A percentile compares a stretch with the other conserved stretches of the same genome.
Conservation (phyloP, 169 alveolate species). For the Cryptosporidium canis region DNA sequence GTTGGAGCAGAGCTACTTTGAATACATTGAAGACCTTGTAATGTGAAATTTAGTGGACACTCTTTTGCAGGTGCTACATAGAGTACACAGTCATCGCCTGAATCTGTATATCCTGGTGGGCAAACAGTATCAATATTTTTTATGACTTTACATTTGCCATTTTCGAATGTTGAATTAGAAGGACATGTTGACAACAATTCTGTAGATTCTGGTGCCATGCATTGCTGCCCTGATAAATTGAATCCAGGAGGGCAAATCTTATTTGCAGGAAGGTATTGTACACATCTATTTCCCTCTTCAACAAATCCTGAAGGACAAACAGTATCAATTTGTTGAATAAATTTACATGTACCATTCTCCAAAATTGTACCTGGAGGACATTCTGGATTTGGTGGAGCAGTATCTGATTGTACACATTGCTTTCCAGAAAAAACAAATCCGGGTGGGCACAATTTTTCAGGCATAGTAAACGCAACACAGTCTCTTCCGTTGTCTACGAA, state of each 20-base stretch:
- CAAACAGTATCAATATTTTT: slow-evolving; percentile 71
- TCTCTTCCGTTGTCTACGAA: slow-evolving; percentile 72
- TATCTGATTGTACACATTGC: slow-evolving; percentile 70
- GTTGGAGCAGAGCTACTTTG: slow-evolving; percentile 70
- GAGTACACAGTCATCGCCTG: slow-evolving; percentile 71
- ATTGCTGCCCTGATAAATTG: slow-evolving; percentile 66
- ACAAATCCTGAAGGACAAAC: slow-evolving; percentile 72
- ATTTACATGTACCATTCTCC: slow-evolving; percentile 72
- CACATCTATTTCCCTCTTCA: slow-evolving; percentile 73
- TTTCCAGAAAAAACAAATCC: slow-evolving; percentile 68
- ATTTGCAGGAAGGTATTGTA: slow-evolving; percentile 68
- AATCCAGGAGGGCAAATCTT: slow-evolving; percentile 72
- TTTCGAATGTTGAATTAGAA: slow-evolving; percentile 51
- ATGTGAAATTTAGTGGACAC: slow-evolving; percentile 63
- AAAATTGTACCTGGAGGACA: slow-evolving; percentile 71
- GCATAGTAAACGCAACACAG: slow-evolving; percentile 66
- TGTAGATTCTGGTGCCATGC: slow-evolving; percentile 71
- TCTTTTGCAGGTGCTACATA: slow-evolving; percentile 73
- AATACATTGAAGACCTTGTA: slow-evolving; percentile 67
- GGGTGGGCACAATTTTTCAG: slow-evolving; percentile 66
- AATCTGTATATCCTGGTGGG: slow-evolving; percentile 72
- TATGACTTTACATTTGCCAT: slow-evolving; percentile 68
- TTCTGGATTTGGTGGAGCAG: slow-evolving; percentile 73
- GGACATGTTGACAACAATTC: slow-evolving; percentile 69
- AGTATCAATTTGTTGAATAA: slow-evolving; percentile 70